Base-by-base conservation (phyloP, 2,329 filamentous ascomycete species). In the Waltergamsia citrina region DNA sequence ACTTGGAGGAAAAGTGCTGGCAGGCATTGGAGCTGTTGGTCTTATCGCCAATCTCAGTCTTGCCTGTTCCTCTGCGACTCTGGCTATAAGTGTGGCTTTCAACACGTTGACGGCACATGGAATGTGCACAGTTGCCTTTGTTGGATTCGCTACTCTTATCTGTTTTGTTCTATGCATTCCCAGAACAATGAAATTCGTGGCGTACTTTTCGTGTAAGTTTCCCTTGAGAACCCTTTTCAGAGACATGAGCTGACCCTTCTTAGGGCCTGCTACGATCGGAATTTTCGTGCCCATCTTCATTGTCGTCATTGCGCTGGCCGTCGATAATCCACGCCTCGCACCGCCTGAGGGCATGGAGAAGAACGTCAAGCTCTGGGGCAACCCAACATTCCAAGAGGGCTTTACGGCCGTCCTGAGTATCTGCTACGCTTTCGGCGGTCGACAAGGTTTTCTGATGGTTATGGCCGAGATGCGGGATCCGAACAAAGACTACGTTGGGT, bases 21-120 rank as follows among this genome's bases (percentile, higher is more conserved):
- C 48, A 18, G 40, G 48, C 15, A 18, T 45, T 1, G 38, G 48
- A 7, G 52, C 76, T 3, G 57, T 77, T 43, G 81, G 81, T 64
- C 79, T 85, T 50, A 50, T 84, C 11, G 52, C 84, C 43, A 83
- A 85, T 61, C 81, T 84, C 50, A 81, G 75, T 33, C 80, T 81
- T 55, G 82, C 82, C 38, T 69, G 74, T 57, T 75, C 73, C 28
- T 68, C 81, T 38, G 78, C 81, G 47, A 78, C 74, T 46, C 62
- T 83, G 32, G 73, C 76, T 3, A 74, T 78, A 29, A 71, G 77
- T 27, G 71, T 81, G 45, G 81, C 79, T 46, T 65, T 82, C 44
- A 83, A 83, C 59, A 81, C 77, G 32, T 77, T 83, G 51, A 71
- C 69, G 9, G 60, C 63, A 36, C 70, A 78, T 49, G 62, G 63